Percentiles rank a stretch among this genome's conserved stretches.
Evolutionary conservation across 2,329 filamentous ascomycete genomes (phyloP).

Genomic region (Orbilia ellipsospora): DNA sequence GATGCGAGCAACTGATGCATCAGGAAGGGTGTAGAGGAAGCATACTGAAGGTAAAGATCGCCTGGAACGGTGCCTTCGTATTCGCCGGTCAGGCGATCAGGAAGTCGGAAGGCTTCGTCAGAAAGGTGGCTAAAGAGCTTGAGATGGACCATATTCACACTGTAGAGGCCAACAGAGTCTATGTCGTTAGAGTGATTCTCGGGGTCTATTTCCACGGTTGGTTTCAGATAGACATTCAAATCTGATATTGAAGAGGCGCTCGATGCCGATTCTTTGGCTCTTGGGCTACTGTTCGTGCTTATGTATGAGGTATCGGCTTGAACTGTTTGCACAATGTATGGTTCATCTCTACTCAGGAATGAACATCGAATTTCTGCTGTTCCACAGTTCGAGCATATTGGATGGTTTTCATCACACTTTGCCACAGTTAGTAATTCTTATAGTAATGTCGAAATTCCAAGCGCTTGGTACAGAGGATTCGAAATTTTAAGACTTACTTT

Average conservation of each 20-base stretch:
- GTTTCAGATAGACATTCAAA: not conserved
- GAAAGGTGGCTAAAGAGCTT: constrained; percentile 28
- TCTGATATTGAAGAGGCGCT: not conserved
- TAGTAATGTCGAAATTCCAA: not conserved
- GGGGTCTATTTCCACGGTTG: not conserved
- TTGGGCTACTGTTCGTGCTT: not conserved
- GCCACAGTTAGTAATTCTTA: constrained; percentile 17
- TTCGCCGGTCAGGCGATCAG: not conserved
- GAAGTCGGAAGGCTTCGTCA: constrained; percentile 15
- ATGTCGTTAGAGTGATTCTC: not conserved
- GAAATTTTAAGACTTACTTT: constrained; percentile 59
- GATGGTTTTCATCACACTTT: constrained; percentile 61
- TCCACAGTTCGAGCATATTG: constrained; percentile 61
- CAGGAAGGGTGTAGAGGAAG: constrained; percentile 63
- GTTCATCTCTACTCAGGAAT: constrained; percentile 20
- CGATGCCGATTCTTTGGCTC: not conserved
- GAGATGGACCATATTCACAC: constrained; percentile 28
- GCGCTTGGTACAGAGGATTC: too few relatives aligned
- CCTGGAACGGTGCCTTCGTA: constrained; percentile 13
- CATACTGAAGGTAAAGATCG: constrained; percentile 56
- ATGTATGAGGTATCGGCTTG: not conserved
- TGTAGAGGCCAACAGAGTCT: constrained; percentile 4
- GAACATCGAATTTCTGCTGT: constrained; percentile 56
- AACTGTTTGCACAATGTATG: constrained; percentile 1
- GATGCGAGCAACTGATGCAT: constrained; percentile 66